Base-by-base conservation (phyloP, 306 rosid genomes). In the Hippophae rhamnoides region DNA sequence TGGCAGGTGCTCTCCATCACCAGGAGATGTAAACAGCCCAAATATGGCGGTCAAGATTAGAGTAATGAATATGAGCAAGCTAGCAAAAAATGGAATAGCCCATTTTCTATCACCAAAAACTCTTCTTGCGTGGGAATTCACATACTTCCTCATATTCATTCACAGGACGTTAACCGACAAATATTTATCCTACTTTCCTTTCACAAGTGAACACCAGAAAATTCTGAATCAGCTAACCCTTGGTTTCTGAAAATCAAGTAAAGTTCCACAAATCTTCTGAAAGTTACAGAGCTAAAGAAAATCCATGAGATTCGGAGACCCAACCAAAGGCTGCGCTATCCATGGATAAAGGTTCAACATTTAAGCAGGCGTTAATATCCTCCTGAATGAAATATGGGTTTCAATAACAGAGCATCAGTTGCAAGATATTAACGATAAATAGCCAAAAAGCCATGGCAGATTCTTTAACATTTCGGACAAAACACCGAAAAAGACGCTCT, bases 61-160 rank as follows among this genome's bases (percentile, higher is more conserved):
- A 49, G 83, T 82, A 50, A 80, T 57, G 57, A 87, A 88, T 50
- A 88, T 78, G 60, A 84, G 67, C 75, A 88, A 69, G 74, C 94
- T 88, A 1, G 95, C 85, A 56, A 93, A 73, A 75, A 93, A 93
- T 48, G 97, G 99, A 10, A 88, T 70, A 66, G 72, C 68, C 97
- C 99, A 93, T 27, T 76, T 79, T 74, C 87, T 82, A 62, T 93
- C 96, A 71, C 95, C 88, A 62, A 80, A 83, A 27, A 79, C 68
- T 78, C 95, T 85, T 72, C 85, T 87, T 26, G 93, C 76, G 74
- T 85, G 88, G 60, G 80, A 83, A 68, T 78, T 81, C 45, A 61
- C 79, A 78, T 84, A 76, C 76, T 84, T 93, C 99, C 90, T 93
- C 99, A 93, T 93, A 66, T 78, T 82, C 74, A 56, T 67, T 27